A percentile compares a stretch with the other conserved stretches of the same genome.
phyloP scores from a whole-genome alignment of 1,284 basidiomycete species.

The Ceratobasidium sp. region DNA sequence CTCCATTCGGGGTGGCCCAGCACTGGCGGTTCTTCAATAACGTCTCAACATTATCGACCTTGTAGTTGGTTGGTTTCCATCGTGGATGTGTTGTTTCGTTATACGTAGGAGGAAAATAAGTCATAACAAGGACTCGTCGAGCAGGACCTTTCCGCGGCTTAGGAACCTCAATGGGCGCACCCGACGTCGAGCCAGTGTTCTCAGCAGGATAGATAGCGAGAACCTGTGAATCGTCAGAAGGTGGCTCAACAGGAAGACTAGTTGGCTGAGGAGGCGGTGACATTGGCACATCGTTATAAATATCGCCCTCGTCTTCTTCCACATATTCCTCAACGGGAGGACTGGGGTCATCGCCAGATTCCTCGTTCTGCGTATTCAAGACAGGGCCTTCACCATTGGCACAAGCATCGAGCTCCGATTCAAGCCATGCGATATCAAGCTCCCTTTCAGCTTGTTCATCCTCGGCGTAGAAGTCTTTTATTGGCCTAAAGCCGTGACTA shows the following conservation, averaged over 20 bases:
- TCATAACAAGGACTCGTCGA: constrained; percentile 17
- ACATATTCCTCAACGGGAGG: not conserved
- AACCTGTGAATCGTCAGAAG: not conserved
- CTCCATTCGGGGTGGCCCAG: constrained; percentile 5
- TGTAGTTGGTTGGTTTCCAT: not conserved
- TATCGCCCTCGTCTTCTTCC: constrained; percentile 25
- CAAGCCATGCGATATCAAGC: constrained; percentile 58
- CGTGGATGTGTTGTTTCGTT: not conserved
- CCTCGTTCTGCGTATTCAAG: constrained; percentile 51
- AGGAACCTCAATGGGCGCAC: too few relatives aligned
- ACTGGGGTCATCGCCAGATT: constrained; percentile 50
- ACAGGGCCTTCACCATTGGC: constrained; percentile 54
- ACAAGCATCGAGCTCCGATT: constrained; percentile 50
- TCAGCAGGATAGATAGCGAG: not conserved
- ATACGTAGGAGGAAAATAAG: constrained; percentile 8
- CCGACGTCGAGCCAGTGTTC: not conserved
- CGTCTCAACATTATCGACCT: not conserved
- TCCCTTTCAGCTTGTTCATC: constrained; percentile 55
- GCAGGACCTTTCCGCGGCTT: constrained; percentile 1
- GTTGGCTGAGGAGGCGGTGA: not conserved
- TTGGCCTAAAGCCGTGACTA: constrained; percentile 57
- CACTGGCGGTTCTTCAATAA: constrained; percentile 24
- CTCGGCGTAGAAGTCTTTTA: constrained; percentile 54
- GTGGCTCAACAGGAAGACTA: not conserved
- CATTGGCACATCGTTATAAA: constrained; percentile 16